These are phyloP conservation scores for Panicum miliaceum DNA, from an alignment of 176 grass and related monocot genomes.

Conservation along the genomic window DNA sequence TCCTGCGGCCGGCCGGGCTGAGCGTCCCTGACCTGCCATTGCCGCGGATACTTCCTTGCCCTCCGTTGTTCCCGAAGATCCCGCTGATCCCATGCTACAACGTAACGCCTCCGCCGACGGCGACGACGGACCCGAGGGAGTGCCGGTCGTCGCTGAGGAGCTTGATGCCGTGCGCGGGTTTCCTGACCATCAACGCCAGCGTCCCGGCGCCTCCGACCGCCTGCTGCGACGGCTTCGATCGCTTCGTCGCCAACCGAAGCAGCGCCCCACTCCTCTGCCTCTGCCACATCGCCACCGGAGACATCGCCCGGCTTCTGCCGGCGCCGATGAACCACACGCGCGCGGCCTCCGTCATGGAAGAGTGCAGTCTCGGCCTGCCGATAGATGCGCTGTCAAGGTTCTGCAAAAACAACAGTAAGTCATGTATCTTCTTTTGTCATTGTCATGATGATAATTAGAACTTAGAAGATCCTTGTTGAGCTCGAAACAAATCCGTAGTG, in stretches of 20 bases:
- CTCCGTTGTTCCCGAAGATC: neutral
- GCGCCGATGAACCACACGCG: neutral
- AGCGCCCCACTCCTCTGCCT: neutral
- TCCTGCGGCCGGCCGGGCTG: neutral
- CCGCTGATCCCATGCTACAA: neutral
- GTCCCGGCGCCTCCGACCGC: neutral
- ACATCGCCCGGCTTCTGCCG: neutral
- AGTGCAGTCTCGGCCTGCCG: neutral
- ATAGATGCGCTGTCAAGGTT: neutral
- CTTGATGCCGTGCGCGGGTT: neutral
- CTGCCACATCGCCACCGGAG: neutral
- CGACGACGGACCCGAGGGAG: neutral
- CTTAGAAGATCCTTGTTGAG: neutral
- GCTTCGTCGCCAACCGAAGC: neutral
- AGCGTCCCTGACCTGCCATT: neutral
- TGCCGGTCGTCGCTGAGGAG: neutral
- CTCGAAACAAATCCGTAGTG: too few relatives aligned
- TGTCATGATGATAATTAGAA: neutral
- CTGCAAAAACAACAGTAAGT: neutral
- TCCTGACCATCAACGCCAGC: slow-evolving; percentile 21
- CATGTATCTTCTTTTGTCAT: neutral
- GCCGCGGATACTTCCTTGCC: neutral
- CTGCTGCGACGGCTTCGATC: neutral
- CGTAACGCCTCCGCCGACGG: neutral
- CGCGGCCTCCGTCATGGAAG: neutral